phyloP scores from a whole-genome alignment of 2,329 filamentous ascomycete genomes.

The Phialemoniopsis sp. region DNA sequence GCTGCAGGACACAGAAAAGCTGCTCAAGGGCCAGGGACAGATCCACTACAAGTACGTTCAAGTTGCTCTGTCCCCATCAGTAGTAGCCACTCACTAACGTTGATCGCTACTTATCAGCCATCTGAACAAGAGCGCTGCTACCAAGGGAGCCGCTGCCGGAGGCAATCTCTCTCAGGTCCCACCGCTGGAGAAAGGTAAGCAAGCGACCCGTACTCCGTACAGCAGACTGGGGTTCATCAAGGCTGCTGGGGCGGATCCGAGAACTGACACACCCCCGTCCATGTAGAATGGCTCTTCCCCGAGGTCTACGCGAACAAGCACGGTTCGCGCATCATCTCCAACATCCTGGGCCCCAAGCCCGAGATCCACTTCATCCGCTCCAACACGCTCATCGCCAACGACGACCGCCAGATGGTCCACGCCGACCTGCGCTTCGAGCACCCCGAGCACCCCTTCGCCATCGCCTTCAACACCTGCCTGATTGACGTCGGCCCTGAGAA shows the following conservation, averaged over 20 bases:
- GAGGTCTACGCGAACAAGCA: conserved; percentile 22
- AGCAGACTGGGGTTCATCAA: no score
- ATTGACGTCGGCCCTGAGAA: conserved; percentile 46
- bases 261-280: neutral
- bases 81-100: no score
- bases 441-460: conserved; percentile 48
- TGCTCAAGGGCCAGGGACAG: conserved; percentile 11
- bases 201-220: neutral
- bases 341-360: conserved; percentile 14
- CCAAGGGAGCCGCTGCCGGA: conserved; percentile 12
- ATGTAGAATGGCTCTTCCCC: conserved; percentile 15
- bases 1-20: conserved; percentile 14
- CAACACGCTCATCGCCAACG: conserved; percentile 29
- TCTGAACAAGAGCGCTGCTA: conserved; percentile 10
- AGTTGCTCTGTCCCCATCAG: neutral
- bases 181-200: conserved; percentile 12
- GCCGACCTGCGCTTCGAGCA: conserved; percentile 56
- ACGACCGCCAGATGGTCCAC: conserved; percentile 47
- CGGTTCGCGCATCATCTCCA: conserved; percentile 10
- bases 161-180: conserved; percentile 17
- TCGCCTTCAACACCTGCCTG: conserved; percentile 50
- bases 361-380: conserved; percentile 16
- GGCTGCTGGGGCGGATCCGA: no score
- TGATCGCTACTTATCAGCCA: conserved; percentile 5
- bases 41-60: conserved; percentile 9